Evolutionary conservation across 2,329 filamentous ascomycete species (phyloP).

Genomic region (Exophiala oligosperma): DNA sequence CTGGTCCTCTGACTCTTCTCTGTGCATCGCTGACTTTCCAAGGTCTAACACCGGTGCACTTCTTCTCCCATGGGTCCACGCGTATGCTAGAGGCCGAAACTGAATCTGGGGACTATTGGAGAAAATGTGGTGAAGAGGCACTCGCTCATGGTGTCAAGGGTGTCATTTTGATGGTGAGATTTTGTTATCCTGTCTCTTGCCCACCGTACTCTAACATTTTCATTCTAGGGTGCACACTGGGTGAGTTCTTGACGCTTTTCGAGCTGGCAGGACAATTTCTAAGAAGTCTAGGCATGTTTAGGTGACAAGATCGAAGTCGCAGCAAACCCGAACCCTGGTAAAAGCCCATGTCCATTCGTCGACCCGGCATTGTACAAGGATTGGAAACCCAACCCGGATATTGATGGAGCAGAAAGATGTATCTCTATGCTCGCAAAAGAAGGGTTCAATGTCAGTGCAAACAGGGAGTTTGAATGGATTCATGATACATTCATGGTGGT

Average conservation of each 20-base stretch:
- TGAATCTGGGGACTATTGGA: conserved; percentile 64
- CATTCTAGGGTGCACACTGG: conserved; percentile 1
- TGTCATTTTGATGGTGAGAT: conserved; percentile 62
- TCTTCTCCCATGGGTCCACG: conserved; percentile 72
- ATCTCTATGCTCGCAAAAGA: conserved; percentile 50
- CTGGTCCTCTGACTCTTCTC: no score
- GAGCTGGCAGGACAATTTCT: no score
- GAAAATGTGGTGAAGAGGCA: conserved; percentile 63
- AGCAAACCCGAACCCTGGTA: conserved; percentile 57
- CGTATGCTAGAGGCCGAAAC: conserved; percentile 71
- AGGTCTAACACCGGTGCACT: conserved; percentile 57
- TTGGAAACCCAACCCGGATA: conserved; percentile 62
- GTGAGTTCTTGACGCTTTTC: not conserved
- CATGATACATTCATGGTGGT: conserved; percentile 50
- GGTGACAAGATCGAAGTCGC: conserved; percentile 60
- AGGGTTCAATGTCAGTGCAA: conserved; percentile 56
- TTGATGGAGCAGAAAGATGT: conserved; percentile 52
- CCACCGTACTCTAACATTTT: not conserved
- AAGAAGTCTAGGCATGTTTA: conserved; percentile 50
- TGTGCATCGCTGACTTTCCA: not conserved
- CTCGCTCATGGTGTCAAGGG: conserved; percentile 60
- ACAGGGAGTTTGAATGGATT: conserved; percentile 66
- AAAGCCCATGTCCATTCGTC: not conserved
- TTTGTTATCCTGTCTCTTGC: not conserved
- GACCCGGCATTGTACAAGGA: conserved; percentile 62